Conservation (phyloP, 192 early-diverging fungal species). For the Backusella morwellensis region DNA sequence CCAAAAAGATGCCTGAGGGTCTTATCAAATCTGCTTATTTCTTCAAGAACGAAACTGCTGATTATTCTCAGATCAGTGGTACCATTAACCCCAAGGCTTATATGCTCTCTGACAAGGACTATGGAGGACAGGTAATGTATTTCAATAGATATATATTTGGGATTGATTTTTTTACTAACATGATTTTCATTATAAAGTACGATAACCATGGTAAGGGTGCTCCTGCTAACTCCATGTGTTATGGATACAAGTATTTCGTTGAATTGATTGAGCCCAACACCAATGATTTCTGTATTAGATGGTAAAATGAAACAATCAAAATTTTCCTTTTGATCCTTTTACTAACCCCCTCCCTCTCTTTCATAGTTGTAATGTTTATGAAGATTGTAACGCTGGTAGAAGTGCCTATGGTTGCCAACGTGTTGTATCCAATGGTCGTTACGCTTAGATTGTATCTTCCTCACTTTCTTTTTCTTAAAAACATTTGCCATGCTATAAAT, state of each 20-base stretch:
- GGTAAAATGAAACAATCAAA: slow-evolving; percentile 10
- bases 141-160: not conserved
- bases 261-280: slow-evolving; percentile 38
- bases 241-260: slow-evolving; percentile 35
- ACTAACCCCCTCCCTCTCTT: not conserved
- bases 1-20: slow-evolving; percentile 30
- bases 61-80: slow-evolving; percentile 42
- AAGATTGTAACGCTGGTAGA: slow-evolving; percentile 43
- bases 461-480: not conserved
- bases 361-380: slow-evolving; percentile 33
- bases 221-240: slow-evolving; percentile 25
- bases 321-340: not conserved
- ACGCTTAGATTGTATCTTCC: not conserved
- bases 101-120: slow-evolving; percentile 17
- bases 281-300: slow-evolving; percentile 37
- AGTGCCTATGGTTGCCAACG: slow-evolving; percentile 51
- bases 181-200: slow-evolving; percentile 1
- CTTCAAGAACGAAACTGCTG: slow-evolving; percentile 21
- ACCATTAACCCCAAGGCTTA: slow-evolving; percentile 29
- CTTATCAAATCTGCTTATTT: slow-evolving; percentile 28
- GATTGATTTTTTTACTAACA: no score
- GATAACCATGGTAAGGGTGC: slow-evolving; percentile 33
- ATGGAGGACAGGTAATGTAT: slow-evolving; percentile 28
- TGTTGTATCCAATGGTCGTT: slow-evolving; percentile 57
- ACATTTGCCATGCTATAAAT: not conserved